Base-by-base conservation (phyloP, 176 grass and related monocot genomes). In the Chloris gayana region DNA sequence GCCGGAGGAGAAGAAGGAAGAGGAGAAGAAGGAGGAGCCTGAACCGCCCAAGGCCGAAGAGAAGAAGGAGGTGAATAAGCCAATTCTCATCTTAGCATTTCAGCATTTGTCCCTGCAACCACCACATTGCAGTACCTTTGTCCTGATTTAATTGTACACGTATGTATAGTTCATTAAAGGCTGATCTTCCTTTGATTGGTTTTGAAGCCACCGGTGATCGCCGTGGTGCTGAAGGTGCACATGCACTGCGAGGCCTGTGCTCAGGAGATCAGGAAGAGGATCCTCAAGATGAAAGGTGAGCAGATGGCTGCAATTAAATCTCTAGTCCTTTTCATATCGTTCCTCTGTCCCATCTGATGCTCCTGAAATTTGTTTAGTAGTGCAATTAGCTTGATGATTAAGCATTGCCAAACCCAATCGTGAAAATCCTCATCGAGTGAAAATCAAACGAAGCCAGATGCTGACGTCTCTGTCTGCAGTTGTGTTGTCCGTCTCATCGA, bases 211-310 rank as follows among this genome's bases (percentile, higher is more conserved):
- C 56, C 83, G 14, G 92, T 93, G 84, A 84, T 95, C 49, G 32
- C 74, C 0, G 92, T 90, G 2, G 86, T 93, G 74, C 79, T 95
- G 35, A 95, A 94, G 87, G 90, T 98, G 67, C 86, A 92, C 81
- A 92, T 94, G 90, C 95, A 98, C 38, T 89, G 92, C 67, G 88
- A 98, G 83, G 90, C 86, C n/a, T 98, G 92, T 53, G 86, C 92
- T 29, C 88, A 89, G 51, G 83, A 63, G 46, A 98, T 95, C 37
- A 87, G 72, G 75, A 98, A 91, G 74, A 93, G 75, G 60, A 95
- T 98, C 72, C 87, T 89, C 38, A 94, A 87, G 81, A 93, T 95
- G 92, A 95, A 98, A 95, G 90, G 95, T 98, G 45, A 29, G 25
- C 72, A 25, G 18, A 78, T 80, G 50, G 38, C 74, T 30, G 38